A percentile compares a stretch with the other conserved stretches of the same genome.
These are phyloP conservation scores for Mortierella sp. DNA, from an alignment of 371 early-diverging fungal genomes.

Conservation along the genomic window DNA sequence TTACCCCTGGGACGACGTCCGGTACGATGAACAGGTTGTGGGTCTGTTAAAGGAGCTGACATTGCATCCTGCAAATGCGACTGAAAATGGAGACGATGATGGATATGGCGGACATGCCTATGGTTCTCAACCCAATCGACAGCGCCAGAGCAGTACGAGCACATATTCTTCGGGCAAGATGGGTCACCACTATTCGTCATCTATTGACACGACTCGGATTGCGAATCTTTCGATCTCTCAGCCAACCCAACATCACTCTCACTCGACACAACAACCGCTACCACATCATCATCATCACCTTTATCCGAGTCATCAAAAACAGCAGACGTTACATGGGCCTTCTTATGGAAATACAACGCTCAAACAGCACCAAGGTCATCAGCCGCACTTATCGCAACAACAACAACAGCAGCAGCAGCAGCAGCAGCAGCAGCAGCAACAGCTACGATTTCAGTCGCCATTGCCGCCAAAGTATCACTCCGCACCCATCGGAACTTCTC, in stretches of 20 bases:
- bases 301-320: conserved; percentile 5
- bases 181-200: conserved; percentile 28
- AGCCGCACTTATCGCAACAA: conserved; percentile 5
- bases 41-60: conserved; percentile 45
- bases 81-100: conserved; percentile 12
- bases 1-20: conserved; percentile 47
- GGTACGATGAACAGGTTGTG: conserved; percentile 51
- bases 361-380: conserved; percentile 20
- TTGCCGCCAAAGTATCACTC: conserved; percentile 30
- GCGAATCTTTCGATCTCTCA: conserved; percentile 43
- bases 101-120: conserved; percentile 17
- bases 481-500: conserved; percentile 19
- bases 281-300: conserved; percentile 24
- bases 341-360: conserved; percentile 13
- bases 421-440: conserved; percentile 15
- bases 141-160: conserved; percentile 27
- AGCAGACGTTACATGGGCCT: conserved; percentile 3
- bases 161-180: conserved; percentile 6
- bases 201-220: conserved; percentile 35
- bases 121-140: conserved; percentile 19
- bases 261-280: conserved; percentile 5
- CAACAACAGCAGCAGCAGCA: conserved; percentile 20
- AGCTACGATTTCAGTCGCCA: conserved; percentile 23
- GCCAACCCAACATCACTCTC: conserved; percentile 2
- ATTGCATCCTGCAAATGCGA: conserved; percentile 28